These are phyloP conservation scores for Alternaria ventricosa DNA, from an alignment of 2,329 filamentous ascomycete species.

Conservation along the genomic window DNA sequence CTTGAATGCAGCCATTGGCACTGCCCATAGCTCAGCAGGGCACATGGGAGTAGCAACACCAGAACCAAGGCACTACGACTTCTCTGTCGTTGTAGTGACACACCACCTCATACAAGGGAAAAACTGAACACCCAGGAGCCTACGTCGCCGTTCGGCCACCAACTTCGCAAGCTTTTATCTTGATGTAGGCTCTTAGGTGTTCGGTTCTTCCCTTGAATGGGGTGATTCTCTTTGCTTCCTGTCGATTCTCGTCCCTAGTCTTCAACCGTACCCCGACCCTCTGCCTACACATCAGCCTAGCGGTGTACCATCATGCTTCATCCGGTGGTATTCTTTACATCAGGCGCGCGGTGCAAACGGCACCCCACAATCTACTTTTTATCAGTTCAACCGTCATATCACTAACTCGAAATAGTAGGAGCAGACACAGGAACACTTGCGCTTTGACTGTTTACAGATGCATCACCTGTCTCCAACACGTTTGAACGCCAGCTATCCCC, in stretches of 20 bases:
- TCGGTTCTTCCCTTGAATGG: too few relatives aligned
- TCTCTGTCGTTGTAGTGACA: background rate
- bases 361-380: conserved; percentile 1
- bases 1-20: background rate
- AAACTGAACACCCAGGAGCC: too few relatives aligned
- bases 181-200: too few relatives aligned
- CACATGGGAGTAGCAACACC: background rate
- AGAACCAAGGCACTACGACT: background rate
- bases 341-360: conserved; percentile 10
- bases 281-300: background rate
- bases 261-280: background rate
- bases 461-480: background rate
- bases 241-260: background rate
- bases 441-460: background rate
- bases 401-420: background rate
- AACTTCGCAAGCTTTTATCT: too few relatives aligned
- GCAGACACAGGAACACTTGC: background rate
- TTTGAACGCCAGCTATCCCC: background rate
- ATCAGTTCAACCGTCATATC: background rate
- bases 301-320: background rate
- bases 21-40: background rate
- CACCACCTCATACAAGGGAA: too few relatives aligned
- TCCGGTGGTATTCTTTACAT: conserved; percentile 1
- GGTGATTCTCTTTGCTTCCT: background rate
- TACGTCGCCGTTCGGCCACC: too few relatives aligned